These are phyloP conservation scores for Didymella lethalis DNA, from an alignment of 2,329 filamentous ascomycete genomes.

Conservation along the genomic window DNA sequence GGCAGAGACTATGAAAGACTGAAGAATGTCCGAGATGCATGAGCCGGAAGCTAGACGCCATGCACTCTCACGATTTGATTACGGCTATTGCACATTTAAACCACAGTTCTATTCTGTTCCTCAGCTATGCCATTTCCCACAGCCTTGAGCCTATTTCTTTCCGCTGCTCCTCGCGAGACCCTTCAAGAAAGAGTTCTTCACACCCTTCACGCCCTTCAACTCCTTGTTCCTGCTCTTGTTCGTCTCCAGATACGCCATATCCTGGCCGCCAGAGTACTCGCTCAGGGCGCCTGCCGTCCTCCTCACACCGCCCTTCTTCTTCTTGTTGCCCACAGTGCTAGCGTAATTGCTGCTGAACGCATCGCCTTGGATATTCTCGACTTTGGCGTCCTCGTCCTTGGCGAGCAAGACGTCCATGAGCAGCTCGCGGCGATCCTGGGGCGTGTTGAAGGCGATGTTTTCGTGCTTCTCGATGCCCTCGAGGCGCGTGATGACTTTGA, in stretches of 20 bases:
- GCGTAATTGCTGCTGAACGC: constrained; percentile 64
- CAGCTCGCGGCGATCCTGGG: constrained; percentile 82
- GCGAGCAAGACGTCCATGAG: constrained; percentile 89
- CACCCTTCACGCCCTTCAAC: constrained; percentile 49
- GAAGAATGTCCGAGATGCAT: not conserved
- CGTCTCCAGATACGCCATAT: constrained; percentile 82
- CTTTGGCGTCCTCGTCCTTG: constrained; percentile 74
- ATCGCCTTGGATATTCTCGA: constrained; percentile 74
- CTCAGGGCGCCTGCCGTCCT: constrained; percentile 85
- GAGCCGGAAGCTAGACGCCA: not conserved
- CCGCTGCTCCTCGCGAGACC: constrained; percentile 46
- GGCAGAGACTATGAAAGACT: not conserved
- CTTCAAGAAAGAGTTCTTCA: constrained; percentile 56
- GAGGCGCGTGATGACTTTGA: constrained; percentile 97
- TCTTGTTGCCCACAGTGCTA: constrained; percentile 52
- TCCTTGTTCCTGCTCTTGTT: constrained; percentile 58
- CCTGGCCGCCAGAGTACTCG: constrained; percentile 87
- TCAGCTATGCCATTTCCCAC: not conserved
- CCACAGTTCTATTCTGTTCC: not conserved
- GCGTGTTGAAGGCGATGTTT: constrained; percentile 79
- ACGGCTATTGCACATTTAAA: not conserved
- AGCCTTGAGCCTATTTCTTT: constrained; percentile 7
- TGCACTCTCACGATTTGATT: not conserved
- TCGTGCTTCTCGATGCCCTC: constrained; percentile 88
- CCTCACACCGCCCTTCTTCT: constrained; percentile 70